Percentiles rank a stretch among this genome's conserved stretches.
Conservation (phyloP, 1,284 basidiomycete species). For the Ustilago xerochloae region DNA sequence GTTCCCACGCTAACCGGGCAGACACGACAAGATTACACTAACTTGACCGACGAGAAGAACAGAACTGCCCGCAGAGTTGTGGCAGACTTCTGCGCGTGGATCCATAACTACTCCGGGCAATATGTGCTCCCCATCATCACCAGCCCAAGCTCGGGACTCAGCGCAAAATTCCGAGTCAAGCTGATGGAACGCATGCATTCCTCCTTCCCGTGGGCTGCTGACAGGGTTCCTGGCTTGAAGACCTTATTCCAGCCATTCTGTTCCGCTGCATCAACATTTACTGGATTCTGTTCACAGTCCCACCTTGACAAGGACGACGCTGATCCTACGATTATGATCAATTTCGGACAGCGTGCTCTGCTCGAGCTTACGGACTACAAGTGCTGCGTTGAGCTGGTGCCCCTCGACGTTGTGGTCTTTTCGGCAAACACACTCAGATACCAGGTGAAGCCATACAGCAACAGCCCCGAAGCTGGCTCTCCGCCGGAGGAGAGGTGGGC, state of each 20-base stretch:
- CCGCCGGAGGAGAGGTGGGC: not conserved
- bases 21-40: not conserved
- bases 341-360: conserved; percentile 4
- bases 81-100: conserved; percentile 3
- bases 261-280: conserved; percentile 1
- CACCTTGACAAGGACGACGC: not conserved
- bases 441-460: not conserved
- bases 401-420: conserved; percentile 8
- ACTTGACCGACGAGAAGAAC: not conserved
- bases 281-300: not conserved
- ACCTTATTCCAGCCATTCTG: not conserved
- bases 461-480: not conserved
- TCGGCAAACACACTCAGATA: not conserved
- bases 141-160: not conserved
- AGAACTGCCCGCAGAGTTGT: not conserved
- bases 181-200: not conserved
- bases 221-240: not conserved
- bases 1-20: not conserved
- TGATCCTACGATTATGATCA: not conserved
- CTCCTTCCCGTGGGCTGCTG: not conserved
- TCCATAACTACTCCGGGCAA: not conserved
- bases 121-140: not conserved
- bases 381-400: conserved; percentile 6
- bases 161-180: not conserved
- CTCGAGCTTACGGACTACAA: conserved; percentile 1